These are phyloP conservation scores for Penicillium dipodomyicola DNA, from an alignment of 495 filamentous ascomycete species.

Conservation along the genomic window DNA sequence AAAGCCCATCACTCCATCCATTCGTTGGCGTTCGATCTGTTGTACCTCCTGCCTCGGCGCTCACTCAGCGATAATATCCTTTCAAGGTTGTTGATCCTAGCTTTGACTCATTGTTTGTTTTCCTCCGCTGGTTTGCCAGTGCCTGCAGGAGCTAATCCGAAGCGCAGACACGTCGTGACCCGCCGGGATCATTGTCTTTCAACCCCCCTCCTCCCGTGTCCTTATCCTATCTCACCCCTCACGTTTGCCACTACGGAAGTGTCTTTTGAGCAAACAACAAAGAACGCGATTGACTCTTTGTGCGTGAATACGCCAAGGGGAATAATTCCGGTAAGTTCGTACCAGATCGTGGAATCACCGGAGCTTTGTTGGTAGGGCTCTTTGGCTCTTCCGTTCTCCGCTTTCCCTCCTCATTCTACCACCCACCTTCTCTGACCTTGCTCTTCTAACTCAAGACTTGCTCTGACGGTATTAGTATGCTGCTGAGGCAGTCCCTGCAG, in stretches of 20 bases:
- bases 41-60: conserved; percentile 16
- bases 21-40: conserved; percentile 25
- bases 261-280: conserved; percentile 13
- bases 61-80: conserved; percentile 15
- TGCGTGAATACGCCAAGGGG: conserved; percentile 13
- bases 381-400: conserved; percentile 36
- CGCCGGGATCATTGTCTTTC: conserved; percentile 29
- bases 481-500: conserved; percentile 24
- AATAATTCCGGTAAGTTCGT: conserved; percentile 20
- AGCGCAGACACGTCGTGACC: conserved; percentile 25
- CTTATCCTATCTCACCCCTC: conserved; percentile 26
- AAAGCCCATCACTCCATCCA: conserved; percentile 39
- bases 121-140: conserved; percentile 16
- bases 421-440: conserved; percentile 17
- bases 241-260: conserved; percentile 17
- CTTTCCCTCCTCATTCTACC: conserved; percentile 25
- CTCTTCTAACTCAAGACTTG: conserved; percentile 7
- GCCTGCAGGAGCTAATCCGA: conserved; percentile 17
- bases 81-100: conserved; percentile 8
- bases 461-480: conserved; percentile 10
- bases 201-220: conserved; percentile 26
- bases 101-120: conserved; percentile 4
- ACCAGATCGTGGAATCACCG: conserved; percentile 24
- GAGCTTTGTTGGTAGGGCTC: conserved; percentile 36
- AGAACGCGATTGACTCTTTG: conserved; percentile 12